These are phyloP conservation scores for Rhizopogon rudus DNA, from an alignment of 768 basidiomycete species.

Conservation along the genomic window DNA sequence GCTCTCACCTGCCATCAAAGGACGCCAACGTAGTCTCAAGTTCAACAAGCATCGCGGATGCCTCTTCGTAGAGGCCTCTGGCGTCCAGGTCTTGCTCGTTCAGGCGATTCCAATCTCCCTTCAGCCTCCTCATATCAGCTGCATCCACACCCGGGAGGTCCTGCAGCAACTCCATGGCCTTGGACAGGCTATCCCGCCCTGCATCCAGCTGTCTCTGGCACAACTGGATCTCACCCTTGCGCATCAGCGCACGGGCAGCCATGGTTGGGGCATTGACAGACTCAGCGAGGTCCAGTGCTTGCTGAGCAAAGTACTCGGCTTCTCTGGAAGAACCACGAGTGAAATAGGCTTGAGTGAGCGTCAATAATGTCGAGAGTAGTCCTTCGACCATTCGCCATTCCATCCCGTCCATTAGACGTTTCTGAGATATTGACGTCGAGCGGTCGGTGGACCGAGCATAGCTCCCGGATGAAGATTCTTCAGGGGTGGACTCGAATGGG, in stretches of 20 bases:
- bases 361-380: conserved; percentile 60
- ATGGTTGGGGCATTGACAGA: conserved; percentile 63
- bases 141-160: conserved; percentile 50
- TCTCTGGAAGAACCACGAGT: conserved; percentile 78
- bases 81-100: conserved; percentile 40
- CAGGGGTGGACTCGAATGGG: conserved; percentile 49
- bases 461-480: conserved; percentile 14
- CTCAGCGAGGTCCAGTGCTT: conserved; percentile 69
- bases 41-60: conserved; percentile 55
- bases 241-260: conserved; percentile 58
- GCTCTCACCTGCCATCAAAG: conserved; percentile 48
- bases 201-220: conserved; percentile 55
- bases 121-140: conserved; percentile 52
- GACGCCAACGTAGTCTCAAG: conserved; percentile 50
- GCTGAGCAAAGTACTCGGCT: conserved; percentile 77
- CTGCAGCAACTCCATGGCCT: conserved; percentile 42
- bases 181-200: conserved; percentile 48
- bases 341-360: conserved; percentile 60
- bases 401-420: conserved; percentile 43
- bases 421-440: conserved; percentile 10
- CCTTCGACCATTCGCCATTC: conserved; percentile 79
- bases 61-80: conserved; percentile 48
- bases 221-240: conserved; percentile 67
- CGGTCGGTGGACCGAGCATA: conserved; percentile 35
- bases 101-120: conserved; percentile 42